Conservation (phyloP, 2,329 filamentous ascomycete genomes). For the Corynespora cassiicola region DNA sequence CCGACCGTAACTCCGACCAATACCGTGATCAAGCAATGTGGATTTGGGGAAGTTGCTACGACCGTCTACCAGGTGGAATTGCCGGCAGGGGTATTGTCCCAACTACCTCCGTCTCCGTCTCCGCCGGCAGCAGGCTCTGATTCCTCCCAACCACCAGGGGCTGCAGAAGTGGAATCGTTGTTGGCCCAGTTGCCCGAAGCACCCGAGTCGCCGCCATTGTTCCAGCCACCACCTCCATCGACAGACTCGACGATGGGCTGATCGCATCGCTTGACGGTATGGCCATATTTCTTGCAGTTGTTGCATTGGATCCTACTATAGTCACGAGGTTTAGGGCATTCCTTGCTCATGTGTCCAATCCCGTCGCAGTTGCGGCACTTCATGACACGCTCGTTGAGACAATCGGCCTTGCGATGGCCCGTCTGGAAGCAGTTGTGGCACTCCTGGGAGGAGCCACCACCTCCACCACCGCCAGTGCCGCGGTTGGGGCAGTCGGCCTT, state of each 20-base stretch:
- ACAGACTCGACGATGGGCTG: slow-evolving; percentile 27
- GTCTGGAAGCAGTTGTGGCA: slow-evolving; percentile 36
- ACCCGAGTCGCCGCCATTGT: slow-evolving; percentile 13
- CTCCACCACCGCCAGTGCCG: slow-evolving; percentile 16
- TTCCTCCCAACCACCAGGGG: slow-evolving; percentile 24
- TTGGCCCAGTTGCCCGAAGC: slow-evolving; percentile 27
- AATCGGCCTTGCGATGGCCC: slow-evolving; percentile 35
- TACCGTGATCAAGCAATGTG: too few relatives aligned
- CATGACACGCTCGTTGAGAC: slow-evolving; percentile 35
- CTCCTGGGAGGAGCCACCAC: slow-evolving; percentile 21
- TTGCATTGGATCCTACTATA: slow-evolving; percentile 65
- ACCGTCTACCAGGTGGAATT: too few relatives aligned
- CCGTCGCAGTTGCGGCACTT: slow-evolving; percentile 68
- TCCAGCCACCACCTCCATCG: slow-evolving; percentile 17
- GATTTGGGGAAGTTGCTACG: too few relatives aligned
- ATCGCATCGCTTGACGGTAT: slow-evolving; percentile 50
- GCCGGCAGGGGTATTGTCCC: too few relatives aligned
- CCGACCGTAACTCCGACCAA: too few relatives aligned
- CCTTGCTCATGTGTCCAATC: slow-evolving; percentile 64
- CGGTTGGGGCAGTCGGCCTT: slow-evolving; percentile 28
- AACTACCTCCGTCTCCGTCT: too few relatives aligned
- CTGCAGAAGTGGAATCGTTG: slow-evolving; percentile 19
- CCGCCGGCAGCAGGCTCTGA: too few relatives aligned
- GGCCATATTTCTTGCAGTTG: slow-evolving; percentile 60
- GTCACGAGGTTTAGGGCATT: slow-evolving; percentile 63